phyloP scores from a whole-genome alignment of 164 flowering plant genomes.

The Hamamelis virginiana region DNA sequence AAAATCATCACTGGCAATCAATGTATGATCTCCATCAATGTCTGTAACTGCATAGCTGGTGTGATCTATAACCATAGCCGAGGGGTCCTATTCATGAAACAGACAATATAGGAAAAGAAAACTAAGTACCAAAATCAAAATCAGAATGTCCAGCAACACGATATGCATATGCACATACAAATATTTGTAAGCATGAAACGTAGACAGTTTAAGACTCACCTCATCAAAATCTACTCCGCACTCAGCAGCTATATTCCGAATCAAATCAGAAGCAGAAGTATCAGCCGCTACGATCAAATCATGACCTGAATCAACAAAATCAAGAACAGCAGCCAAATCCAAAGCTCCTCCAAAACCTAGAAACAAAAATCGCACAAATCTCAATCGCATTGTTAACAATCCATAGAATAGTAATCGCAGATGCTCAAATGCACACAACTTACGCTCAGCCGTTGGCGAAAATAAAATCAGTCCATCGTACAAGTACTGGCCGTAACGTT shows the following conservation, averaged over 20 bases:
- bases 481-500: conserved; percentile 82
- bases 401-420: not conserved
- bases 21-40: conserved; percentile 79
- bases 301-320: conserved; percentile 86
- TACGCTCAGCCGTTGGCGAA: conserved; percentile 67
- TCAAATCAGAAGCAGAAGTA: conserved; percentile 74
- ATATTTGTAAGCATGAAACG: too few species aligned
- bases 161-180: not conserved
- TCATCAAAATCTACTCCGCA: conserved; percentile 98
- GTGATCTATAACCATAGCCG: conserved; percentile 89
- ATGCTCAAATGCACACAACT: conserved; percentile 9
- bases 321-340: conserved; percentile 59
- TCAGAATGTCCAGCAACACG: not conserved
- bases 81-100: conserved; percentile 48
- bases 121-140: not conserved
- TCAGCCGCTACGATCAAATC: conserved; percentile 84
- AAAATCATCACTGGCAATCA: conserved; percentile 82
- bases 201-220: conserved; percentile 34
- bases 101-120: conserved; percentile 3
- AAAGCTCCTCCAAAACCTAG: conserved; percentile 86
- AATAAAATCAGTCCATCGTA: conserved; percentile 82
- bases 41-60: conserved; percentile 72
- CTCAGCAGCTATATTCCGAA: conserved; percentile 77
- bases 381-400: not conserved
- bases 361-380: not conserved